phyloP scores from a whole-genome alignment of 371 early-diverging fungal genomes.

The Fennellomyces sp. region DNA sequence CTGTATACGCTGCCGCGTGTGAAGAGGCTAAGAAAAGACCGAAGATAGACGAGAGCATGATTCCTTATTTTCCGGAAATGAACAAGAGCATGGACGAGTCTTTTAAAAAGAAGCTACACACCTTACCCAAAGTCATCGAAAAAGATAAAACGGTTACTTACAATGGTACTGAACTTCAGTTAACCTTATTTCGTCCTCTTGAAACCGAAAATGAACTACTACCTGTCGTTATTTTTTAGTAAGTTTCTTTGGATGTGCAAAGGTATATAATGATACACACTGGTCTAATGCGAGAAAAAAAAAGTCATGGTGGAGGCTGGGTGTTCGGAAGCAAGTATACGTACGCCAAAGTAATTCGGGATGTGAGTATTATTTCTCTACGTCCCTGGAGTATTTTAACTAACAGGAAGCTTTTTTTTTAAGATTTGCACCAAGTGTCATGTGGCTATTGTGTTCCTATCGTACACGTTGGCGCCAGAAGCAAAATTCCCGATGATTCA shows the following conservation, averaged over 20 bases:
- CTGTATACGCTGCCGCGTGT: neutral
- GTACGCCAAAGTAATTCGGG: constrained; percentile 14
- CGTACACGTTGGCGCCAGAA: constrained; percentile 31
- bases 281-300: neutral
- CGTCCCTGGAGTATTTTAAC: no score
- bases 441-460: constrained; percentile 23
- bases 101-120: no score
- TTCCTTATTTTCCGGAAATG: neutral
- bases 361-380: no score
- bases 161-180: neutral
- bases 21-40: neutral
- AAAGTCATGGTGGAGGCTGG: constrained; percentile 26
- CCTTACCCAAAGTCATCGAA: constrained; percentile 8
- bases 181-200: constrained; percentile 16
- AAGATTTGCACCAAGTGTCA: constrained; percentile 9
- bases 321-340: constrained; percentile 20
- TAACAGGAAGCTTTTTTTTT: no score
- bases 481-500: constrained; percentile 24
- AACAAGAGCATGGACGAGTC: neutral
- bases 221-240: constrained; percentile 21
- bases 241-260: no score
- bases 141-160: constrained; percentile 1
- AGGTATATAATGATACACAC: neutral
- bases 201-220: constrained; percentile 13
- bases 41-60: neutral